Base-by-base conservation (phyloP, 2,329 filamentous ascomycete species). In the Bipolaris gigantea region DNA sequence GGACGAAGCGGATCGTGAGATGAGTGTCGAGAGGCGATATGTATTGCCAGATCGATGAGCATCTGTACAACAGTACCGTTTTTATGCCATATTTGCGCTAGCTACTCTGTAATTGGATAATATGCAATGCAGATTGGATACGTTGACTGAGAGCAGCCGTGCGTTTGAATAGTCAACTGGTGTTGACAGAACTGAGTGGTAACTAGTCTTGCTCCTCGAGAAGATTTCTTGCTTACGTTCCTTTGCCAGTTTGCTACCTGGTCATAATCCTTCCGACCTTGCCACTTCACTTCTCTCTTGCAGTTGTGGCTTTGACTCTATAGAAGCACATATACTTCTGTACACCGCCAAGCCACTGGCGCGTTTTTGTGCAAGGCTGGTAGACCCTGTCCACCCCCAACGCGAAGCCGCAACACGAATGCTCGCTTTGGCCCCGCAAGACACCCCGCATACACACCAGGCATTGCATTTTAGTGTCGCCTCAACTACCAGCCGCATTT, bases 21-120 rank as follows among this genome's bases (percentile, higher is more conserved):
- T 75, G 68, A 78, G 77, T 65, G 79, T 81, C 33, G 79, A 81
- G 68, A 72, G 79, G 60, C 70, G 78, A 56, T 81, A 80, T 65
- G 79, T 81, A 18, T 70, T 81, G 56, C 72, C 71, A 43, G 73
- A 75, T 49, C 43, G 55, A 32, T 57, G 40, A 50, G 18, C 2
- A 11, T 25, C 32, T 45, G 10, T 32, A 16, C 9, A 30, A 25
- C n/a, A 5, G 41, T 13, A 11, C 15, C 21, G 16, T 11, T 8
- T 41, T 11, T 13, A 38, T 11, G 25, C 5, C 2, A 23, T 8
- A 16, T 18, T 38, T 38, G 38, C 8, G 25, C 25, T 10, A 9
- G 18, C 13, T 43, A 33, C 38, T 18, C 15, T 46, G 33, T 46
- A 46, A 46, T 46, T 46, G 33, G 43, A 46, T 46, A 46, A 46